Base-by-base conservation (phyloP, 2,329 filamentous ascomycete species). In the Fusarium aywerte region DNA sequence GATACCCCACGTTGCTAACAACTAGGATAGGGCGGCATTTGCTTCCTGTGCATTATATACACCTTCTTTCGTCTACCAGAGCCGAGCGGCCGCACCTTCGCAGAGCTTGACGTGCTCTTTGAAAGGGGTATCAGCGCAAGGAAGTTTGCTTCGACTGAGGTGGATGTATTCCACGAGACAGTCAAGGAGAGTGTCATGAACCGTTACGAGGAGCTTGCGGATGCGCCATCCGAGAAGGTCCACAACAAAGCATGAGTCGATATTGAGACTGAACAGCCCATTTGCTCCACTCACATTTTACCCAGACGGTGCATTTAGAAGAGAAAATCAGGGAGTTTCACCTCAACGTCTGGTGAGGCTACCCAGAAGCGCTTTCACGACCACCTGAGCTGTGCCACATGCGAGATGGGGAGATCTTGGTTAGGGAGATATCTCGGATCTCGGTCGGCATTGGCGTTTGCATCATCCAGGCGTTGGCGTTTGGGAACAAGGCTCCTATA, bases 41-140 rank as follows among this genome's bases (percentile, higher is more conserved):
- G 92, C 79, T 92, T 93, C 80, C 79, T 89, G 55, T 96, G 92
- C 80, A 88, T 94, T 73, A 80, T 96, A 16, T 97, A 95, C 80
- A 90, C 90, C 0, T 80, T 75, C 64, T 80, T 80, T 66, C 75
- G 77, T 32, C 67, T 80, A 0, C 93, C 93, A 0, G 93, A 97
- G 76, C 92, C 93, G 0, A 82, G 82, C 5, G 93, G 92, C 11
- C 88, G 93, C 39, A 91, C 91, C 0, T 97, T 95, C 74, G 93
- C 92, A 8, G 93, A 97, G 78, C 81, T 97, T 56, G 93, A 97
- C 76, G 73, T 96, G 47, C 82, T 97, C 47, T 97, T 97, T 73
- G 92, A 97, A 80, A 84, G 87, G 63, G 82, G 85, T 2, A 81
- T 95, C 21, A 84, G 85, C 67, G 91, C 92, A 8, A 83, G 92